Percentiles rank a stretch among this genome's conserved stretches.
Conservation (phyloP, 2,329 filamentous ascomycete species). For the Aspergillus neotritici region DNA sequence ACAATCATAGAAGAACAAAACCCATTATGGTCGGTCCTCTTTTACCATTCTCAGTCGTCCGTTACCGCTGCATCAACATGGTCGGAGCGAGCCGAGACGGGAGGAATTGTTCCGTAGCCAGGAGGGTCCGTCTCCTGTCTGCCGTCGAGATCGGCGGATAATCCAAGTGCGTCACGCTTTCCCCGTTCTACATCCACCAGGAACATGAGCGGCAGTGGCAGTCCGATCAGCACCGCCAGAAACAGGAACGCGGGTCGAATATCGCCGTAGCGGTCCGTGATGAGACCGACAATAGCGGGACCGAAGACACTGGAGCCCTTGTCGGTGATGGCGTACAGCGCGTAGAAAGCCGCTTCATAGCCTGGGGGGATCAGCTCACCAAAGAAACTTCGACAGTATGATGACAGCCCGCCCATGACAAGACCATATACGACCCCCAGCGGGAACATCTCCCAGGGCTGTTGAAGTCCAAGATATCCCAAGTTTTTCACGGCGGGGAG, state of each 20-base stretch:
- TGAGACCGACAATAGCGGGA: slow-evolving; percentile 84
- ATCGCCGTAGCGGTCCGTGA: slow-evolving; percentile 77
- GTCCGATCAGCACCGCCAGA: slow-evolving; percentile 72
- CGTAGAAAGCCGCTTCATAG: slow-evolving; percentile 93
- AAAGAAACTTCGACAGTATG: slow-evolving; percentile 87
- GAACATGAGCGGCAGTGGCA: slow-evolving; percentile 79
- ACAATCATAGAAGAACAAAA: neutral
- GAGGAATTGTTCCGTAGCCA: slow-evolving; percentile 23
- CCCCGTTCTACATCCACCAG: slow-evolving; percentile 79
- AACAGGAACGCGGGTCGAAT: slow-evolving; percentile 91
- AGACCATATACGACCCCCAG: slow-evolving; percentile 87
- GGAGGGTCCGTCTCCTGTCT: slow-evolving; percentile 11
- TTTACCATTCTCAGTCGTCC: neutral
- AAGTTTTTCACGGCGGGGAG: slow-evolving; percentile 69
- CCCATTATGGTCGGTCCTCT: neutral
- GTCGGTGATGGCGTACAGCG: slow-evolving; percentile 93
- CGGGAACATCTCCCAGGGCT: slow-evolving; percentile 95
- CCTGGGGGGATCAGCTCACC: slow-evolving; percentile 91
- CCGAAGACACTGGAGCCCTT: slow-evolving; percentile 94
- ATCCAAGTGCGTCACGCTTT: slow-evolving; percentile 59
- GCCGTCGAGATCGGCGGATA: slow-evolving; percentile 51
- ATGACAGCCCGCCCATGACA: slow-evolving; percentile 85
- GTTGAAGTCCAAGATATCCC: slow-evolving; percentile 79
- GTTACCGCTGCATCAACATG: no score
- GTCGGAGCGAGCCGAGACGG: no score